A percentile compares a stretch with the other conserved stretches of the same genome.
These are phyloP conservation scores for Backusella liffmaniae DNA, from an alignment of 192 early-diverging fungal genomes.

Conservation along the genomic window DNA sequence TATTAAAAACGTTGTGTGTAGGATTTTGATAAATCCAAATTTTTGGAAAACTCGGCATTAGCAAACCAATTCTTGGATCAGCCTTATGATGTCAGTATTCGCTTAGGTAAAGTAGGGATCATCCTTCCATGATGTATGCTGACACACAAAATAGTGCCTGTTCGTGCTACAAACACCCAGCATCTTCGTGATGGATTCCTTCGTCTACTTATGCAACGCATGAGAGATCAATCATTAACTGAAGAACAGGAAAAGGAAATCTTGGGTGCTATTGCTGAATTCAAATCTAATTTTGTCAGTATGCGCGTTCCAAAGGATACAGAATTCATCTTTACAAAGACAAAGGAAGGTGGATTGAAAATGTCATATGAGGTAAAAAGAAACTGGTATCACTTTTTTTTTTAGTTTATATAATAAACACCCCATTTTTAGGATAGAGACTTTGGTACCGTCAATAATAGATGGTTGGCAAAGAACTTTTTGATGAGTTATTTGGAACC, in stretches of 20 bases:
- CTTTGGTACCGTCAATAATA: conserved; percentile 41
- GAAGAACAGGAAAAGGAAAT: conserved; percentile 48
- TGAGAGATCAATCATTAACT: conserved; percentile 35
- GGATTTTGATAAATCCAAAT: conserved; percentile 35
- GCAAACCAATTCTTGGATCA: conserved; percentile 33
- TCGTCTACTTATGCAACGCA: conserved; percentile 40
- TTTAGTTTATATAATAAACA: not conserved
- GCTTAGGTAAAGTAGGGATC: conserved; percentile 32
- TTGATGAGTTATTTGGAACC: conserved; percentile 51
- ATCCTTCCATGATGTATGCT: not conserved
- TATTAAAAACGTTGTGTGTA: not conserved
- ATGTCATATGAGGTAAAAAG: conserved; percentile 35
- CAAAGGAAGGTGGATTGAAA: conserved; percentile 36
- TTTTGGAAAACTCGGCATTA: conserved; percentile 30
- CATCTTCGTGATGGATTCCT: conserved; percentile 62
- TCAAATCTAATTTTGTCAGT: conserved; percentile 51
- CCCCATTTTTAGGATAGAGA: conserved; percentile 36
- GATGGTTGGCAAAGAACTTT: conserved; percentile 51
- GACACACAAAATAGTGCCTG: conserved; percentile 30
- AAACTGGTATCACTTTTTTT: not conserved
- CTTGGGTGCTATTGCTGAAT: conserved; percentile 47
- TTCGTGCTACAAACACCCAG: conserved; percentile 45
- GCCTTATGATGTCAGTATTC: conserved; percentile 47
- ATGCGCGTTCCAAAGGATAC: conserved; percentile 44
- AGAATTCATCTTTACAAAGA: conserved; percentile 48